phyloP scores from a whole-genome alignment of 2,329 filamentous ascomycete species.

The Coniochaeta sp. region DNA sequence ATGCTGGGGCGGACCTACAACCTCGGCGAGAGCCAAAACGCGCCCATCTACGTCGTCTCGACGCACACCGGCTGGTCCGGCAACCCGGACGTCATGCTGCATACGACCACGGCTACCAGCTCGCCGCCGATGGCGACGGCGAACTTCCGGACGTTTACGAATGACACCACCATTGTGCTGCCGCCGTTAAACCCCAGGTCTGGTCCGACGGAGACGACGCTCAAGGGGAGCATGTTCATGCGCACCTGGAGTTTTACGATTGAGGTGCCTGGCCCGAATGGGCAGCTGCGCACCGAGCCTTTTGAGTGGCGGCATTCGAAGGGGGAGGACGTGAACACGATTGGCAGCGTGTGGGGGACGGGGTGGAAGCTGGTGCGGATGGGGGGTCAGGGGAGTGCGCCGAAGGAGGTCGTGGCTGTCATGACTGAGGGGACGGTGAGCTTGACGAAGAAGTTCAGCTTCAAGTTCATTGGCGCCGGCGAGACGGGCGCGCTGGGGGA shows the following conservation, averaged over 20 bases:
- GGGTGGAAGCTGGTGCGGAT: conserved; percentile 37
- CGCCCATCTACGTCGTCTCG: conserved; percentile 24
- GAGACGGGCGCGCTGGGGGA: conserved; percentile 30
- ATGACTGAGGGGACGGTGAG: conserved; percentile 23
- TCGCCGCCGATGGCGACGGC: conserved; percentile 21
- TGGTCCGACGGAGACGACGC: conserved; percentile 6
- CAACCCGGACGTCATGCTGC: conserved; percentile 23
- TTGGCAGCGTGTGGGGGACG: conserved; percentile 19
- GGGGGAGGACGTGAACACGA: conserved; percentile 24
- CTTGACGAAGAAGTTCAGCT: conserved; percentile 26
- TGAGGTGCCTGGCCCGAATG: conserved; percentile 20
- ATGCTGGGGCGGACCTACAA: conserved; percentile 10
- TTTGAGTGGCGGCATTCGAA: conserved; percentile 37
- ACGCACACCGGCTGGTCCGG: conserved; percentile 17
- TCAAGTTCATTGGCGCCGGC: conserved; percentile 32
- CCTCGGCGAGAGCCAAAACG: conserved; percentile 23
- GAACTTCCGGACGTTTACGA: conserved; percentile 9
- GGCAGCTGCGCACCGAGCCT: conserved; percentile 18
- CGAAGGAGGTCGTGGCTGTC: conserved; percentile 35
- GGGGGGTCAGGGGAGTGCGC: conserved; percentile 20
- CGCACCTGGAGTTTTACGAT: conserved; percentile 25
- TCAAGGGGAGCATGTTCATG: conserved; percentile 8
- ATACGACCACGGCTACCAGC: conserved; percentile 22
- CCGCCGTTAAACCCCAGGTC: conserved; percentile 15
- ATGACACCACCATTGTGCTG: conserved; percentile 19